A percentile compares a stretch with the other conserved stretches of the same genome.
These are phyloP conservation scores for Daldinia vernicosa DNA, from an alignment of 495 filamentous ascomycete species.

Conservation along the genomic window DNA sequence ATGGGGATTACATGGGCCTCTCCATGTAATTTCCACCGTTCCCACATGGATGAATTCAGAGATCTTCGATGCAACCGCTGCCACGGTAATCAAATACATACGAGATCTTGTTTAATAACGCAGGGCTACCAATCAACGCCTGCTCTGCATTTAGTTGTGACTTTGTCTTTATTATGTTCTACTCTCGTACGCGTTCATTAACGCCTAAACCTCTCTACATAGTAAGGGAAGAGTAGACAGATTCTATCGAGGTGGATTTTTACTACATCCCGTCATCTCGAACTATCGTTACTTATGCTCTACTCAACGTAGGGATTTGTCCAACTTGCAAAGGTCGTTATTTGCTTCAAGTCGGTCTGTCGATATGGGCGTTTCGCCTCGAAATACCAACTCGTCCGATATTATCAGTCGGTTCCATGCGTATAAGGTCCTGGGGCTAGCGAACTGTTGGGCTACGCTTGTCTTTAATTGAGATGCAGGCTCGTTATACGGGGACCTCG, in stretches of 20 bases:
- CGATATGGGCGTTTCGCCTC: neutral
- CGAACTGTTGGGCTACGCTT: neutral
- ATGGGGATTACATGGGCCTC: slow-evolving; percentile 2
- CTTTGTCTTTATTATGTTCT: neutral
- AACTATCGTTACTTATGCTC: neutral
- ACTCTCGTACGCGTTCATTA: neutral
- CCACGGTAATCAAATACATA: slow-evolving; percentile 36
- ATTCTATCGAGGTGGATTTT: neutral
- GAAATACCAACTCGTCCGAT: neutral
- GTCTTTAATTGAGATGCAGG: neutral
- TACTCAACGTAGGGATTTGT: neutral
- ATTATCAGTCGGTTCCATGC: neutral
- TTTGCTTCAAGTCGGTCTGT: too few relatives aligned
- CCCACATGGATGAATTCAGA: slow-evolving; percentile 20
- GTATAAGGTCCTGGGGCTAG: neutral
- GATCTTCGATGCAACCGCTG: slow-evolving; percentile 27
- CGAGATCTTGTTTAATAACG: slow-evolving; percentile 33
- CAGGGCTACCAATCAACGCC: slow-evolving; percentile 23
- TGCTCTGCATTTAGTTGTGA: neutral
- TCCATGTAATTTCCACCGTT: slow-evolving; percentile 29
- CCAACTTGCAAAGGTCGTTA: neutral
- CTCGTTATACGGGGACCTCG: neutral
- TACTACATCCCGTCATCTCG: neutral
- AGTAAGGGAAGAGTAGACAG: neutral
- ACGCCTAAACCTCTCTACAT: neutral